These are phyloP conservation scores for Plenodomus lindquistii DNA, from an alignment of 2,329 filamentous ascomycete genomes.

Conservation along the genomic window DNA sequence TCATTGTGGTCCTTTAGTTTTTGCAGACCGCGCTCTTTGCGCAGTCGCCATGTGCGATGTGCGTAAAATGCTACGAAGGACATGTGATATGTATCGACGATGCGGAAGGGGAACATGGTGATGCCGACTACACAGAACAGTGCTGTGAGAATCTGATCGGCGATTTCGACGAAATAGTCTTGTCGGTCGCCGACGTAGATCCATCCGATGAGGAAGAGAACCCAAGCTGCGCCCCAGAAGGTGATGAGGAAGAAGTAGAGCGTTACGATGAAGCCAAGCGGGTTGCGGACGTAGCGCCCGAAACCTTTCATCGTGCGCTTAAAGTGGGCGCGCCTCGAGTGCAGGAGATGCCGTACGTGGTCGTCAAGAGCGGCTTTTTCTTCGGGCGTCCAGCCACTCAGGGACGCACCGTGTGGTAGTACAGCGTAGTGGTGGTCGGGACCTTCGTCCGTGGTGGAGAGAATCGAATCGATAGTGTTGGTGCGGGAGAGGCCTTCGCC, in stretches of 20 bases:
- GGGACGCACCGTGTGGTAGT: conserved; percentile 70
- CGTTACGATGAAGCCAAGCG: conserved; percentile 80
- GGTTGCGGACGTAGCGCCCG: conserved; percentile 70
- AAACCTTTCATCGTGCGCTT: conserved; percentile 80
- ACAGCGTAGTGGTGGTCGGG: conserved; percentile 70
- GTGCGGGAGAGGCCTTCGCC: conserved; percentile 14
- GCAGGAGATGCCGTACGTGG: conserved; percentile 83
- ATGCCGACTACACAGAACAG: conserved; percentile 67
- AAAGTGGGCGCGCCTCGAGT: conserved; percentile 77
- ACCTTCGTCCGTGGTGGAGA: conserved; percentile 50
- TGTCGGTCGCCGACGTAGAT: conserved; percentile 77
- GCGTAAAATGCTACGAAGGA: conserved; percentile 75
- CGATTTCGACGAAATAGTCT: conserved; percentile 59
- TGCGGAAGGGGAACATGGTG: conserved; percentile 69
- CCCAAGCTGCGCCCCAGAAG: conserved; percentile 83
- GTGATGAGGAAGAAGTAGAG: conserved; percentile 87
- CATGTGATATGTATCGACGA: conserved; percentile 87
- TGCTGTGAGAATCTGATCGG: conserved; percentile 63
- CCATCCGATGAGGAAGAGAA: conserved; percentile 86
- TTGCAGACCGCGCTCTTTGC: conserved; percentile 64
- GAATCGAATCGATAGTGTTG: conserved; percentile 38
- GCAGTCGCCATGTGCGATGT: conserved; percentile 65
- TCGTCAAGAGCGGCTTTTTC: conserved; percentile 80
- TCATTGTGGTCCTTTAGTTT: conserved; percentile 70
- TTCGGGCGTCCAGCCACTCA: conserved; percentile 75